phyloP scores from a whole-genome alignment of 2,329 filamentous ascomycete genomes.

The Beauveria sp. region DNA sequence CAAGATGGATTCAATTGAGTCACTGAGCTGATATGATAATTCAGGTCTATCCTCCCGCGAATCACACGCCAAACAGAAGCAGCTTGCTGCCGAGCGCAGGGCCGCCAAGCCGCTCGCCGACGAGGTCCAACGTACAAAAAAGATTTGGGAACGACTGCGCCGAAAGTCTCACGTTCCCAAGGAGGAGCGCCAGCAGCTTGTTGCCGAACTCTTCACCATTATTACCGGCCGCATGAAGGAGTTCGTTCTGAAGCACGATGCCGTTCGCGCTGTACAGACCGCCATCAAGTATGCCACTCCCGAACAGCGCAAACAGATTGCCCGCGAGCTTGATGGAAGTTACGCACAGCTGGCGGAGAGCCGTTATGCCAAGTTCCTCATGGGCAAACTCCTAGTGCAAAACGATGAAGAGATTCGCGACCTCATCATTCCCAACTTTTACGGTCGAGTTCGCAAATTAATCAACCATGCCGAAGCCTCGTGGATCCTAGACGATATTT shows the following conservation, averaged over 20 bases:
- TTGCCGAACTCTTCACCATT: slow-evolving; percentile 84
- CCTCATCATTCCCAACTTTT: slow-evolving; percentile 88
- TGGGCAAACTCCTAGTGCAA: slow-evolving; percentile 92
- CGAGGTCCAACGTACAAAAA: slow-evolving; percentile 80
- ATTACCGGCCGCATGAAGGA: slow-evolving; percentile 88
- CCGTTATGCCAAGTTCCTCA: slow-evolving; percentile 94
- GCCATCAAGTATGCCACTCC: slow-evolving; percentile 90
- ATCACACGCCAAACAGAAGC: slow-evolving; percentile 88
- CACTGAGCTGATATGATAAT: slow-evolving; percentile 10
- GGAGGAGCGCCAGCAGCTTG: slow-evolving; percentile 79
- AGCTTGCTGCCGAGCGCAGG: slow-evolving; percentile 79
- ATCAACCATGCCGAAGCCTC: slow-evolving; percentile 95
- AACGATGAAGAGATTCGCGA: slow-evolving; percentile 82
- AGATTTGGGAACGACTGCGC: slow-evolving; percentile 91
- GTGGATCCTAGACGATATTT: slow-evolving; percentile 97
- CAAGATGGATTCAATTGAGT: not conserved
- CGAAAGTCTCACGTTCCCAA: slow-evolving; percentile 88
- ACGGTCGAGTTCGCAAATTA: slow-evolving; percentile 82
- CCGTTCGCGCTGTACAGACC: slow-evolving; percentile 92
- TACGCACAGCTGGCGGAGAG: slow-evolving; percentile 85
- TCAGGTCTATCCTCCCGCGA: slow-evolving; percentile 66
- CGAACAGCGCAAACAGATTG: slow-evolving; percentile 80
- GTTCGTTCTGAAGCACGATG: slow-evolving; percentile 97
- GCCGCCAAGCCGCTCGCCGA: slow-evolving; percentile 90
- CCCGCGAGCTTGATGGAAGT: slow-evolving; percentile 74